These are phyloP conservation scores for Punctularia strigosozonata DNA, from an alignment of 768 basidiomycete species.

Conservation along the genomic window DNA sequence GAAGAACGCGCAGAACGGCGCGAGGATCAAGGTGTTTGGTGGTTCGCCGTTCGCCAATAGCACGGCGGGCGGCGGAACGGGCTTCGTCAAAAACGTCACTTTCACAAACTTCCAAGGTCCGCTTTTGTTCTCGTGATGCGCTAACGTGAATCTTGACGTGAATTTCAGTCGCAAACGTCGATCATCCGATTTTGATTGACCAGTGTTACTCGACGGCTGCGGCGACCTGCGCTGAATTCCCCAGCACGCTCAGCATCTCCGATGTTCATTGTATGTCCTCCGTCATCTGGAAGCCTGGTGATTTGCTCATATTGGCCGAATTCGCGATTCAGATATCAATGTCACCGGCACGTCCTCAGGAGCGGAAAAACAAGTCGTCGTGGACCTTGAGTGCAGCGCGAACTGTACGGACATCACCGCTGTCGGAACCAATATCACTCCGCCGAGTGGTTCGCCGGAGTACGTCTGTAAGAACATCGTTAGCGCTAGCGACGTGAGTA, in stretches of 20 bases:
- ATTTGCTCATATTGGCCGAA: background rate
- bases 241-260: slow-evolving; percentile 24
- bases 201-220: slow-evolving; percentile 28
- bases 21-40: slow-evolving; percentile 40
- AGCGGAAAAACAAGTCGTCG: slow-evolving; percentile 24
- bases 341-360: slow-evolving; percentile 33
- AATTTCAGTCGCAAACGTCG: slow-evolving; percentile 24
- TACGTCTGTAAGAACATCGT: slow-evolving; percentile 27
- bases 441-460: slow-evolving; percentile 19
- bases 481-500: slow-evolving; percentile 16
- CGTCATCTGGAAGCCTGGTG: background rate
- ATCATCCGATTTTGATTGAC: slow-evolving; percentile 29
- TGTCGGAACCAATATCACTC: slow-evolving; percentile 18
- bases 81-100: slow-evolving; percentile 23
- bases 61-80: slow-evolving; percentile 30
- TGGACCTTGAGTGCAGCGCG: slow-evolving; percentile 28
- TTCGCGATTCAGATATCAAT: slow-evolving; percentile 22
- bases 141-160: slow-evolving; percentile 6
- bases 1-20: slow-evolving; percentile 35
- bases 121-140: slow-evolving; percentile 4
- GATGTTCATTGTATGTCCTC: slow-evolving; percentile 27
- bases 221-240: slow-evolving; percentile 24
- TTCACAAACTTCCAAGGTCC: slow-evolving; percentile 19
- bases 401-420: slow-evolving; percentile 27
- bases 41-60: slow-evolving; percentile 27